Base-by-base conservation (phyloP, 2,329 filamentous ascomycete species). In the Talaromyces sp. region DNA sequence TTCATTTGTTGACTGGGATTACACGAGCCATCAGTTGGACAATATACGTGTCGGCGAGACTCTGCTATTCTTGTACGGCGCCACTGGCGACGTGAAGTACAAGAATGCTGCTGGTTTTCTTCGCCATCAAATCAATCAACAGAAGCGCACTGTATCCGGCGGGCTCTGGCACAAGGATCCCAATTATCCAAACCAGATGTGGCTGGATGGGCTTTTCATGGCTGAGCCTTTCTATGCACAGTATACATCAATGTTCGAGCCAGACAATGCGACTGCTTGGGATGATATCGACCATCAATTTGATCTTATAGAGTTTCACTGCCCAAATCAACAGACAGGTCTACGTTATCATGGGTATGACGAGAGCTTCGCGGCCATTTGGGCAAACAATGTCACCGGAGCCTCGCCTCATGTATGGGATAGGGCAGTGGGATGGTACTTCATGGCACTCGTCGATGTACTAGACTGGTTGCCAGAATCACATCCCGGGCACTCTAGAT, bases 141-240 rank as follows among this genome's bases (percentile, higher is more conserved):
- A 54, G 6, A 52, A 52, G 31, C 50, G 50, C 27, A 35, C 50
- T 35, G 50, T 54, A 8, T 54, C 50, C 17, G 49, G 50, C n/a
- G 50, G 31, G n/a, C 15, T 54, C n/a, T 54, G 17, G 31, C 27
- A 54, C 50, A 54, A 54, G n/a, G 50, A 54, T 22, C 27, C 31
- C 50, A 35, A 54, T 35, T 54, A 54, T 35, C 31, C 50, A 35
- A 54, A 54, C 27, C 49, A 54, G 50, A 54, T 54, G 50, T 54
- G 50, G 31, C 31, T 54, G 31, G 31, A 54, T 19, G 50, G 50
- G 35, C 50, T 54, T n/a, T 54, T 35, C 31, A 54, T 54, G 17
- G 50, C 50, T 15, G 50, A 54, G 11, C 50, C 50, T 2, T 35
- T 35, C n/a, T 35, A 35, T 54, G 17, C 49, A 13, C 31, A 54